Evolutionary conservation across 2,329 filamentous ascomycete genomes (phyloP).

Genomic region (Dothistroma pini): DNA sequence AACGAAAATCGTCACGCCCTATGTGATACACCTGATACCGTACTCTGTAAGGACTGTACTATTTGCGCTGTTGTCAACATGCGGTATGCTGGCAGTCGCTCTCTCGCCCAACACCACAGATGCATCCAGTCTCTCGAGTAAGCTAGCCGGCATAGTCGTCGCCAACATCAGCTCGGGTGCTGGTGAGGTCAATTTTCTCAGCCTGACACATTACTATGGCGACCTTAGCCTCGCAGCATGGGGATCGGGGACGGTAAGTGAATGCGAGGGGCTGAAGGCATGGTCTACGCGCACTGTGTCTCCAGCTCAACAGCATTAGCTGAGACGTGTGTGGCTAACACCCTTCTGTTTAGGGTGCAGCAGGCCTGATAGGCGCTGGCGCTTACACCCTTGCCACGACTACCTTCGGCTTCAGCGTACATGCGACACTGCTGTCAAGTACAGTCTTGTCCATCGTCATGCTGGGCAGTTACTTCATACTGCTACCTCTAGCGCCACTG

Average conservation of each 20-base stretch:
- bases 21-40: constrained; percentile 85
- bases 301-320: no score
- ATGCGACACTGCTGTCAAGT: constrained; percentile 69
- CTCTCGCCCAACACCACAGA: constrained; percentile 58
- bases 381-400: constrained; percentile 85
- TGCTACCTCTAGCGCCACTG: constrained; percentile 69
- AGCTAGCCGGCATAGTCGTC: constrained; percentile 78
- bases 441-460: constrained; percentile 78
- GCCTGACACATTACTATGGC: constrained; percentile 90
- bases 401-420: constrained; percentile 70
- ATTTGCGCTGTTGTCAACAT: constrained; percentile 71
- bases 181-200: constrained; percentile 87
- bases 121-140: constrained; percentile 59
- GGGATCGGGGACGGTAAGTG: constrained; percentile 69
- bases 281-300: no score
- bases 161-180: constrained; percentile 81
- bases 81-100: constrained; percentile 86
- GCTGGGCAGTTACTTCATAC: constrained; percentile 77
- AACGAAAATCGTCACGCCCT: constrained; percentile 77
- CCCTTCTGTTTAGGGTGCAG: constrained; percentile 56
- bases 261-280: constrained; percentile 42
- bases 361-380: constrained; percentile 80
- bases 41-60: constrained; percentile 71
- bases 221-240: constrained; percentile 82
- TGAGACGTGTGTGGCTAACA: no score